Evolutionary conservation across 768 basidiomycete genomes (phyloP), one percentile per base, ranked within the genome.

Genomic region (Clitopilus passeckerianus): DNA sequence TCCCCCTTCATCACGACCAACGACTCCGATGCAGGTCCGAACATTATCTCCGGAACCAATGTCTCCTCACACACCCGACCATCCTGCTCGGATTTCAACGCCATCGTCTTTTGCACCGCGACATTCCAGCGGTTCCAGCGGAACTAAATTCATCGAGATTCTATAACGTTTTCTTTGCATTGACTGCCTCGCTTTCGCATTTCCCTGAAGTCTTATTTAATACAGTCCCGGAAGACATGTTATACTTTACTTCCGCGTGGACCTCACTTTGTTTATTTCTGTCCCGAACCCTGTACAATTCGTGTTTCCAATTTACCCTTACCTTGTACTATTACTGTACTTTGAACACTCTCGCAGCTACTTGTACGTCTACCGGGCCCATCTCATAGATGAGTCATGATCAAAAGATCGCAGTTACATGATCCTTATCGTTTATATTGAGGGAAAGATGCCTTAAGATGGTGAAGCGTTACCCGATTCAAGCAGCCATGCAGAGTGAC

Each of bases 131-230:
- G 10, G 74, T 79, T 34, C 65, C 65, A 56, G 73, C n/a, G 81
- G 80, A 14, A 77, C 79, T 16, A 83, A 78, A 66, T 83, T 83
- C 59, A 68, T 82, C 24, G 81, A 82, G 63, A 71, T 63, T 27
- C 56, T 78, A 53, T 77, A 69, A 70, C 20, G 18, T 14, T 15
- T 9, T 15, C 18, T 15, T 54, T 37, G 23, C 43, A 2, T 35
- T 12, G 27, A 30, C 0, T 34, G 16, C 20, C 15, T 20, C 30
- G 20, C 22, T 34, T 23, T 34, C 24, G 44, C 33, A 41, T 57
- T 53, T 22, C 37, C 30, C 10, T 41, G 7, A 30, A n/a, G n/a
- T n/a, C n/a, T n/a, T 30, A 4, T 7, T 30, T 7, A 30, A 30
- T 30, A 41, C 37, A 14, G 37, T 41, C 10, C 37, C 37, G 10